These are phyloP conservation scores for Purshia tridentata DNA, from an alignment of 306 rosid species.

Conservation along the genomic window DNA sequence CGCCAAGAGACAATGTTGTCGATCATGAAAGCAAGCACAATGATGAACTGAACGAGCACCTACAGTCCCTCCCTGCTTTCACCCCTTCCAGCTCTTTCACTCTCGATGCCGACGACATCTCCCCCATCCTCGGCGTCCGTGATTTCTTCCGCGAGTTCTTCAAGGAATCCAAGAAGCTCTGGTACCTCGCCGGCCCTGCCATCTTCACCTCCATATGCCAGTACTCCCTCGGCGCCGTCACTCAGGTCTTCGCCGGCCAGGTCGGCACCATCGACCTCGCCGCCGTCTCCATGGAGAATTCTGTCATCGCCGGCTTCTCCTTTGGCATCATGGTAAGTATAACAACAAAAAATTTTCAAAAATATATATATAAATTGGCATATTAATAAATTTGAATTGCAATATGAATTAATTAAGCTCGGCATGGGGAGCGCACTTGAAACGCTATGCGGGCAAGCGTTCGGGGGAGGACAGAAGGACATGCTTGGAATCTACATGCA, in stretches of 20 bases:
- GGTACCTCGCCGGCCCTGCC: conserved; percentile 94
- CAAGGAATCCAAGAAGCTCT: conserved; percentile 63
- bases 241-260: conserved; percentile 82
- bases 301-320: conserved; percentile 92
- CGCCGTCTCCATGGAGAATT: conserved; percentile 82
- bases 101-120: conserved; percentile 54
- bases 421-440: conserved; percentile 98
- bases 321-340: conserved; percentile 68
- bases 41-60: too few relatives aligned
- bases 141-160: conserved; percentile 52
- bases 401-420: conserved; percentile 32
- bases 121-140: conserved; percentile 37
- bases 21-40: too few relatives aligned
- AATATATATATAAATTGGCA: too few relatives aligned
- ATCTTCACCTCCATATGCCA: conserved; percentile 78
- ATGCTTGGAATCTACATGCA: conserved; percentile 93
- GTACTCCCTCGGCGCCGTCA: conserved; percentile 87
- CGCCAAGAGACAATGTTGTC: background rate
- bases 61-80: conserved; percentile 34
- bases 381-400: too few relatives aligned
- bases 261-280: conserved; percentile 73
- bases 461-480: conserved; percentile 67
- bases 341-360: too few relatives aligned
- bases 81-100: conserved; percentile 43
- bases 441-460: conserved; percentile 89